phyloP scores from a whole-genome alignment of 2,329 filamentous ascomycete genomes.

The Cladophialophora bantiana region DNA sequence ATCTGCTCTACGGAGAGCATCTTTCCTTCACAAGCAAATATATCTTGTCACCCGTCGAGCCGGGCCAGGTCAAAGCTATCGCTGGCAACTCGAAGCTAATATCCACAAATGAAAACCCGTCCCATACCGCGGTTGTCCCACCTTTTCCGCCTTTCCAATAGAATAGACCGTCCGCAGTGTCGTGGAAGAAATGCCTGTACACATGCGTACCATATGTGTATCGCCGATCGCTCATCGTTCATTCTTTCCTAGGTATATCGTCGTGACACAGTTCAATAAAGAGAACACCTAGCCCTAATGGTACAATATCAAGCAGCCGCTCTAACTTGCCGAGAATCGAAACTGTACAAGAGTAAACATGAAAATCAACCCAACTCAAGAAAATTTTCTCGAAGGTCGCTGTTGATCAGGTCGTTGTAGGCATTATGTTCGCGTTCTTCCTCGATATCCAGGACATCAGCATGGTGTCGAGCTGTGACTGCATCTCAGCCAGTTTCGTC shows the following conservation, averaged over 20 bases:
- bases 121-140: constrained; percentile 1
- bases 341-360: constrained; percentile 29
- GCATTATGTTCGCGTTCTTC: constrained; percentile 43
- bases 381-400: constrained; percentile 7
- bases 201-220: constrained; percentile 28
- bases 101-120: constrained; percentile 6
- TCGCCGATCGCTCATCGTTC: constrained; percentile 26
- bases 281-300: constrained; percentile 30
- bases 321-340: constrained; percentile 35
- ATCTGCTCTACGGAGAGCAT: background rate
- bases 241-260: constrained; percentile 32
- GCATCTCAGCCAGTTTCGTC: constrained; percentile 84
- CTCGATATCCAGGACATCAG: constrained; percentile 76
- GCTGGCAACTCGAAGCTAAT: constrained; percentile 3
- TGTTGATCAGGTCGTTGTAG: constrained; percentile 28
- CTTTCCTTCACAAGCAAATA: background rate
- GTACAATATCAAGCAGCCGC: constrained; percentile 35
- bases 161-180: background rate
- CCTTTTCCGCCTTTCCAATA: constrained; percentile 6
- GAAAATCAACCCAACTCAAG: constrained; percentile 10
- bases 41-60: constrained; percentile 1
- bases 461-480: constrained; percentile 86
- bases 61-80: background rate
- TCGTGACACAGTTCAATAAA: constrained; percentile 27
- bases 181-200: constrained; percentile 24